Evolutionary conservation across 208 protist species (phyloP).

Genomic region (Acanthamoeba lenticulata): DNA sequence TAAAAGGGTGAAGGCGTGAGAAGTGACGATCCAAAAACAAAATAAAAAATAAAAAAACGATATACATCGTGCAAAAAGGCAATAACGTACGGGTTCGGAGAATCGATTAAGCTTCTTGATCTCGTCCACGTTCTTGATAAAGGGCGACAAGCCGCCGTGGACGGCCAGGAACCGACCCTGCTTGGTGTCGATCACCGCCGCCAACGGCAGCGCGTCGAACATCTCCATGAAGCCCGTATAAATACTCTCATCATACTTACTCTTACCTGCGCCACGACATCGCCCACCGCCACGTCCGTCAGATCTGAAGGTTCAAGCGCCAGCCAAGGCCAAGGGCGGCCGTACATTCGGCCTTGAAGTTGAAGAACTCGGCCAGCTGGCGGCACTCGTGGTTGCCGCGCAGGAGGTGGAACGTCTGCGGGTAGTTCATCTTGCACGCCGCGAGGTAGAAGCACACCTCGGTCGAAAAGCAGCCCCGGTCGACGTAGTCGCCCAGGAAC

Average conservation of each 20-base stretch:
- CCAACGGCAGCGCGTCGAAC: slow-evolving; percentile 94
- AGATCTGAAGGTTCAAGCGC: not conserved
- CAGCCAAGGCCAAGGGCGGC: not conserved
- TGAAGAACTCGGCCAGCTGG: slow-evolving; percentile 95
- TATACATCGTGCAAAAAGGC: not conserved
- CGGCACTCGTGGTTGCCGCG: slow-evolving; percentile 97
- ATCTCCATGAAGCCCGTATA: slow-evolving; percentile 93
- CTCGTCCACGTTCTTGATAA: slow-evolving; percentile 84
- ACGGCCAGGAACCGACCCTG: slow-evolving; percentile 89
- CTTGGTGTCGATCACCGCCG: slow-evolving; percentile 88
- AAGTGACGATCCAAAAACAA: too few species aligned
- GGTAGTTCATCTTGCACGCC: slow-evolving; percentile 93
- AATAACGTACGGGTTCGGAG: slow-evolving; percentile 85
- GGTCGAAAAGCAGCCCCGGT: slow-evolving; percentile 74
- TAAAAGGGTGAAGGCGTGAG: slow-evolving; percentile 90
- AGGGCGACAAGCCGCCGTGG: slow-evolving; percentile 90
- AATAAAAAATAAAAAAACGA: slow-evolving; percentile 26
- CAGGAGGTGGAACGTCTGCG: slow-evolving; percentile 91
- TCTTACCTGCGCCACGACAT: not conserved
- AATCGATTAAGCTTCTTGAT: slow-evolving; percentile 94
- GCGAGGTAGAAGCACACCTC: slow-evolving; percentile 88
- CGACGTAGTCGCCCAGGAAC: slow-evolving; percentile 97
- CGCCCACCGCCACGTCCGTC: not conserved
- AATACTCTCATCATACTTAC: slow-evolving; percentile 91
- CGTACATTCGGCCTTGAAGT: slow-evolving; percentile 93